A percentile compares a stretch with the other conserved stretches of the same genome.
Evolutionary conservation across 2,329 filamentous ascomycete species (phyloP).

Genomic region (Diaporthe citriasiana): DNA sequence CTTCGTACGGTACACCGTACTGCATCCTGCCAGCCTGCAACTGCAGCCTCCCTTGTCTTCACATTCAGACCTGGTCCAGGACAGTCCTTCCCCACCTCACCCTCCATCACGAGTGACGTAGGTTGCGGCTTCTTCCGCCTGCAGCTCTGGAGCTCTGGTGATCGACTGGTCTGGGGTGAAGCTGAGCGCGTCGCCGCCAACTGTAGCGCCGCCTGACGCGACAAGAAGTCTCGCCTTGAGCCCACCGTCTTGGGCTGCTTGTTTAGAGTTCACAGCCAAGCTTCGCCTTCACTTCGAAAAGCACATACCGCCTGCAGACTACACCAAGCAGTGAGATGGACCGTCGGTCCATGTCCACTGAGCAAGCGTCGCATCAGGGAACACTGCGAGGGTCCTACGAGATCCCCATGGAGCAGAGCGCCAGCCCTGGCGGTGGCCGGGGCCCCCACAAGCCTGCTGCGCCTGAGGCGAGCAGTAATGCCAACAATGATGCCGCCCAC

Average conservation of each 20-base stretch:
- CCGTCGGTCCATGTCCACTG: conserved; percentile 25
- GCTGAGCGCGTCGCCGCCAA: conserved; percentile 26
- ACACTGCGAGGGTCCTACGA: conserved; percentile 36
- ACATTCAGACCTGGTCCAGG: neutral
- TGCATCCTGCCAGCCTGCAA: conserved; percentile 8
- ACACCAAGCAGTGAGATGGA: neutral
- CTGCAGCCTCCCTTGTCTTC: conserved; percentile 26
- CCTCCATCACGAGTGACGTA: conserved; percentile 37
- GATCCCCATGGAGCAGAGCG: conserved; percentile 34
- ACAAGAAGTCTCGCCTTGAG: conserved; percentile 2
- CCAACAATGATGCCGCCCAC: neutral
- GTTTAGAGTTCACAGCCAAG: neutral
- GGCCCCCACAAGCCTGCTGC: conserved; percentile 28
- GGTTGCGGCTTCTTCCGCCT: conserved; percentile 15
- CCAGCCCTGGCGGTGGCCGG: conserved; percentile 11
- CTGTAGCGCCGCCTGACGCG: conserved; percentile 28
- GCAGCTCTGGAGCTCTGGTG: conserved; percentile 3
- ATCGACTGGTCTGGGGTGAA: neutral
- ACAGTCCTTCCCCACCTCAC: neutral
- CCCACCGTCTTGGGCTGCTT: neutral
- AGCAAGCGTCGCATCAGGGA: conserved; percentile 35
- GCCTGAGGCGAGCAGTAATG: conserved; percentile 30
- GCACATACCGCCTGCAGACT: neutral
- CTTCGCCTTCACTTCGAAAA: neutral
- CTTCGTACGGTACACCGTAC: neutral